These are phyloP conservation scores for Ceriops tagal DNA, from an alignment of 345 rosid species.

Conservation along the genomic window DNA sequence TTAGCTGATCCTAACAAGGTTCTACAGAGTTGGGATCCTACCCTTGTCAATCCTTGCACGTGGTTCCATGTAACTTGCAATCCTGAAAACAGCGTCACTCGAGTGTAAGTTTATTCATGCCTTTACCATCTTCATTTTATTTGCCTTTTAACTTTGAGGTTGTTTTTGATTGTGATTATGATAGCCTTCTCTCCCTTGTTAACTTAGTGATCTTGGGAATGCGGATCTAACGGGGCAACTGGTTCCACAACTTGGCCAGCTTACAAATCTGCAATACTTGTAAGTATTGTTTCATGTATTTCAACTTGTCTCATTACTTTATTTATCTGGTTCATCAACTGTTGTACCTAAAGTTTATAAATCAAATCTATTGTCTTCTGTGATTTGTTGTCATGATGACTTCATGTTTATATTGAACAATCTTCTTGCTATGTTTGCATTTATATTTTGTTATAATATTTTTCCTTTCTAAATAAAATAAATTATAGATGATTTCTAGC, in stretches of 20 bases:
- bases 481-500: background rate
- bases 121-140: conserved; percentile 9
- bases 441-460: background rate
- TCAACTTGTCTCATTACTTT: background rate
- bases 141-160: background rate
- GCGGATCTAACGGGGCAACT: conserved; percentile 62
- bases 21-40: conserved; percentile 79
- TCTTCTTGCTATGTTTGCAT: background rate
- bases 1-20: conserved; percentile 68
- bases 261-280: conserved; percentile 71
- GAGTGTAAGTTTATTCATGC: conserved; percentile 60
- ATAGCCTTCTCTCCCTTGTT: background rate
- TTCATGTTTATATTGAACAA: background rate
- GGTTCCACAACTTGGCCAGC: conserved; percentile 62
- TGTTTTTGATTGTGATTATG: conserved; percentile 5
- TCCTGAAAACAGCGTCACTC: conserved; percentile 58
- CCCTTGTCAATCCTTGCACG: conserved; percentile 74
- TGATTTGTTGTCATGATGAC: background rate
- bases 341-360: background rate
- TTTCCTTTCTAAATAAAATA: background rate
- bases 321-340: background rate
- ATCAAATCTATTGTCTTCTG: background rate
- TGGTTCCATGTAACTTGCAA: conserved; percentile 89
- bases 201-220: conserved; percentile 58
- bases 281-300: conserved; percentile 29